phyloP scores from a whole-genome alignment of 1,139 yeast species.

The Sugiyamaella paludigena region DNA sequence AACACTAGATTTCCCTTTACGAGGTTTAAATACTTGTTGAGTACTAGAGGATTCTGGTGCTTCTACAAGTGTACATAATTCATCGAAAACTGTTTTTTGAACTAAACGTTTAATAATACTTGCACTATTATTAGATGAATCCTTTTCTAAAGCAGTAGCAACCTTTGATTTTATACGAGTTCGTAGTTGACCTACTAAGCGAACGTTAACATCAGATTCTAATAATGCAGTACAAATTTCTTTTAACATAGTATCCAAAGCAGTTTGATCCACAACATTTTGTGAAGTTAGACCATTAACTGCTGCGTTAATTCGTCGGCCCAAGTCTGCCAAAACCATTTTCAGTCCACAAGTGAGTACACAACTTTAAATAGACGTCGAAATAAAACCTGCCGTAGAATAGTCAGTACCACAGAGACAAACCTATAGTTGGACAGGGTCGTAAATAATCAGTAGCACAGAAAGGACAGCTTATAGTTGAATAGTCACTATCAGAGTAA shows the following conservation, averaged over 20 bases:
- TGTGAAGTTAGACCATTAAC: conserved; percentile 66
- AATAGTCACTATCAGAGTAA: no score
- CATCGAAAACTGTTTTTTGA: conserved; percentile 93
- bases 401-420: no score
- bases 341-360: no score
- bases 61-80: conserved; percentile 81
- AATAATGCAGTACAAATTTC: conserved; percentile 86
- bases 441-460: no score
- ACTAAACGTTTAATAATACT: conserved; percentile 54
- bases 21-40: conserved; percentile 68
- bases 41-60: conserved; percentile 39
- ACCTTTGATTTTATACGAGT: conserved; percentile 64
- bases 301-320: conserved; percentile 77
- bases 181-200: conserved; percentile 73
- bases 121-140: conserved; percentile 37
- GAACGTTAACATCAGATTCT: conserved; percentile 89
- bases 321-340: conserved; percentile 95
- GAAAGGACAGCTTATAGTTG: no score
- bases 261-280: conserved; percentile 57
- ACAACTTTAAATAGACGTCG: no score
- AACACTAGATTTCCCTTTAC: conserved; percentile 68
- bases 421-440: no score
- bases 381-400: no score
- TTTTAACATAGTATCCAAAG: conserved; percentile 69
- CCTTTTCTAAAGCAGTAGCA: conserved; percentile 45